Evolutionary conservation across 331 rosid species (phyloP).

Genomic region (Prunus yedoensis): DNA sequence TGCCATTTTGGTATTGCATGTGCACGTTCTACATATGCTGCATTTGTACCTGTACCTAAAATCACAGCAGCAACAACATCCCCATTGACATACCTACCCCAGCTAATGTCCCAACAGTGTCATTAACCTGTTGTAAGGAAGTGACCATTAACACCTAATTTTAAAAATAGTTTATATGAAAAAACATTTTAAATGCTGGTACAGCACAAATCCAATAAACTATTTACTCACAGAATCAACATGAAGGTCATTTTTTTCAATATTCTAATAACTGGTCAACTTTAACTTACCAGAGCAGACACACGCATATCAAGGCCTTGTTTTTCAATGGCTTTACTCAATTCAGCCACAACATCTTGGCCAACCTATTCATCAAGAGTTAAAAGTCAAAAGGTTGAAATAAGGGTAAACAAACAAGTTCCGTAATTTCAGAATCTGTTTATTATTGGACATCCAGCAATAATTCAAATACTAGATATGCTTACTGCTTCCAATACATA

Average conservation of each 20-base stretch:
- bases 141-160: not conserved
- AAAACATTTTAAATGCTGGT: not conserved
- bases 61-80: constrained; percentile 80
- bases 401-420: not conserved
- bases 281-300: constrained; percentile 45
- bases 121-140: constrained; percentile 41
- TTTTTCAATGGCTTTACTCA: constrained; percentile 45
- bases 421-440: not conserved
- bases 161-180: not conserved
- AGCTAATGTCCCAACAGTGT: constrained; percentile 78
- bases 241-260: not conserved
- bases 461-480: not conserved
- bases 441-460: not conserved
- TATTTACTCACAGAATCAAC: not conserved
- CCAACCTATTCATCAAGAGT: constrained; percentile 41
- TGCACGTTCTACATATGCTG: constrained; percentile 61
- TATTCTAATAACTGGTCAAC: not conserved
- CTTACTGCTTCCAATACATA: not conserved
- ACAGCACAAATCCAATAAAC: not conserved
- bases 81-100: constrained; percentile 64
- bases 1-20: constrained; percentile 87
- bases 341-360: constrained; percentile 50
- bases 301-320: constrained; percentile 53
- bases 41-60: constrained; percentile 61
- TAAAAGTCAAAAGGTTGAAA: not conserved